Evolutionary conservation across 1,284 basidiomycete species (phyloP), one percentile per base, ranked within the genome.

Genomic region (Ganoderma sinense): DNA sequence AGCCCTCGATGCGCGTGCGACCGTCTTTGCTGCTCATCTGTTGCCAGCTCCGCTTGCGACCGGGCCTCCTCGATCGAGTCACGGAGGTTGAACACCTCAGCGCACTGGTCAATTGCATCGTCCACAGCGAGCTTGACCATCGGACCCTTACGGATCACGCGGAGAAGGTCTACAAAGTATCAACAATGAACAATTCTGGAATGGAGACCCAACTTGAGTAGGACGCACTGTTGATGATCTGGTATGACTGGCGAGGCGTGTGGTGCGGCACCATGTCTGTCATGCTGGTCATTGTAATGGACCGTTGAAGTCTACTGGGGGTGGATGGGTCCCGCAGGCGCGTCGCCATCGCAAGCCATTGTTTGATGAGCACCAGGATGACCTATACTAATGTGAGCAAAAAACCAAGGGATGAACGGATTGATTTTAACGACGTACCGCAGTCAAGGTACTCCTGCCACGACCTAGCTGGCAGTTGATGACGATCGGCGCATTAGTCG

Each of bases 401-500:
- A 2, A 14, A 11, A 7, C 5, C 55, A 31, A 43, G 18, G 40
- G 14, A n/a, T 13, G 23, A n/a, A 40, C 10, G 51, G 13, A 31
- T 7, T 8, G 13, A 78, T 16, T 10, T 43, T 14, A 2, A 40
- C 41, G 13, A 39, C 89, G 74, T 69, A 93, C 94, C 7, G 97
- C 94, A 20, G 96, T 92, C 72, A 97, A 84, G 0, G 97, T 98
- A 71, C 95, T 97, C 75, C 98, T 87, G n/a, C 97, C 97, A 41
- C 96, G 86, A 4, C 97, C 97, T 4, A 99, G 89, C 81, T 99
- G 98, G 78, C 97, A 98, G 79, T 99, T 99, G 65, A 99, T 89
- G 31, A 99, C 92, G 71, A 99, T 94, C 0, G 97, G 95, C 0
- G 92, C 91, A 56, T 88, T 85, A 40, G 88, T 86, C 4, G 92